These are phyloP conservation scores for Caloboletus firmus DNA, from an alignment of 1,284 basidiomycete species.

Conservation along the genomic window DNA sequence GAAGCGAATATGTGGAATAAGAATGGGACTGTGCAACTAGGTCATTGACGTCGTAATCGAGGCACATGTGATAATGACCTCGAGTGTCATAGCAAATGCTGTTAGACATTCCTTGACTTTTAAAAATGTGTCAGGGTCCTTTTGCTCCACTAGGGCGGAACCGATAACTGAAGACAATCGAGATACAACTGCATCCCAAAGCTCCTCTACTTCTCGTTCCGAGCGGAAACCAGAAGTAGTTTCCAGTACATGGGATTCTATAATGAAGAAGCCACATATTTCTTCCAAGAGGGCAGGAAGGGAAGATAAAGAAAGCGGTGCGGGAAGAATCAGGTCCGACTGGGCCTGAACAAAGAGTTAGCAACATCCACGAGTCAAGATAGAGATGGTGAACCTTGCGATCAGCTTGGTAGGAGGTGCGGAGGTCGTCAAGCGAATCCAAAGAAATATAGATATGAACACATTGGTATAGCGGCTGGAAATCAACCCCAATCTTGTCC, in stretches of 20 bases:
- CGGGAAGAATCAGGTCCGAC: conserved; percentile 92
- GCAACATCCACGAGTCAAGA: conserved; percentile 4
- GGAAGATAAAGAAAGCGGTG: conserved; percentile 56
- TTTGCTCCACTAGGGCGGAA: conserved; percentile 71
- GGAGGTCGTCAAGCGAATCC: conserved; percentile 86
- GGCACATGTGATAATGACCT: conserved; percentile 53
- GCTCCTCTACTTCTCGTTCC: conserved; percentile 88
- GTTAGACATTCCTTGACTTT: conserved; percentile 84
- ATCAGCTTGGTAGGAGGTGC: conserved; percentile 93
- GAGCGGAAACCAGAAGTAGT: conserved; percentile 87
- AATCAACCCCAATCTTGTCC: conserved; percentile 86
- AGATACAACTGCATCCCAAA: conserved; percentile 90
- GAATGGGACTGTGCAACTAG: conserved; percentile 65
- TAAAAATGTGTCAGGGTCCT: conserved; percentile 82
- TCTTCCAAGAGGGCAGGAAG: conserved; percentile 78
- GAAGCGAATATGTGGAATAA: conserved; percentile 82
- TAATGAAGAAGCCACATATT: conserved; percentile 98
- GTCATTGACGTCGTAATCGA: conserved; percentile 8
- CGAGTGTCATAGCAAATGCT: conserved; percentile 90
- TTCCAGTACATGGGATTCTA: conserved; percentile 90
- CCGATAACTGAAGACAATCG: conserved; percentile 80
- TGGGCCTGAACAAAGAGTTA: conserved; percentile 68
- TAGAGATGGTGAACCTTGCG: conserved; percentile 66
- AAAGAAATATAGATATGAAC: conserved; percentile 96
- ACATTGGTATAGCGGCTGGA: conserved; percentile 94